phyloP scores from a whole-genome alignment of 495 filamentous ascomycete species.

The Penicillium dipodomyicola region DNA sequence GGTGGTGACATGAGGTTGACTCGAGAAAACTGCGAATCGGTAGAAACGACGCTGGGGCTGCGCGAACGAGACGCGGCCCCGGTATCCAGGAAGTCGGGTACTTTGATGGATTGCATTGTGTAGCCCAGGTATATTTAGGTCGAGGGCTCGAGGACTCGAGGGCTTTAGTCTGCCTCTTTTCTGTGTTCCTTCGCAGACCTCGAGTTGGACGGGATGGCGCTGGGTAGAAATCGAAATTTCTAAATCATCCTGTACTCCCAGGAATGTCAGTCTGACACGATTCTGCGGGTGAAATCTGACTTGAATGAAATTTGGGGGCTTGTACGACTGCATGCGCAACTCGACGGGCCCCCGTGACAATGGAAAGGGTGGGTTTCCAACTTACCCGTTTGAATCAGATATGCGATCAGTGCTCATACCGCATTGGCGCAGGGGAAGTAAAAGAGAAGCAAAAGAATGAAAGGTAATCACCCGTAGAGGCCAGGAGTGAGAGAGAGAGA shows the following conservation, averaged over 20 bases:
- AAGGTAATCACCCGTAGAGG: conserved; percentile 2
- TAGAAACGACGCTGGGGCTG: conserved; percentile 44
- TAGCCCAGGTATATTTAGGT: conserved; percentile 7
- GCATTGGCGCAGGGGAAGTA: conserved; percentile 6
- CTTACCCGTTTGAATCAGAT: conserved; percentile 20
- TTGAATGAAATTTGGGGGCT: conserved; percentile 16
- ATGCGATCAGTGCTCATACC: conserved; percentile 8
- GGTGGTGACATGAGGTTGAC: conserved; percentile 56
- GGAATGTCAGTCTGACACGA: conserved; percentile 21
- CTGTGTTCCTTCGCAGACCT: conserved; percentile 12
- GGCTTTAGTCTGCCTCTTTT: conserved; percentile 6
- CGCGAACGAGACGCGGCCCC: conserved; percentile 40
- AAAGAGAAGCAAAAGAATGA: conserved; percentile 6
- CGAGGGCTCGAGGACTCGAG: conserved; percentile 3
- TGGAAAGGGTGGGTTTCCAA: conserved; percentile 16
- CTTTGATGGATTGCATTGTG: conserved; percentile 38
- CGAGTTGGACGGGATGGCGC: conserved; percentile 20
- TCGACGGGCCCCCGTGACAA: conserved; percentile 4
- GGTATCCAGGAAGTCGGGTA: conserved; percentile 36
- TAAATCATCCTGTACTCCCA: conserved; percentile 34
- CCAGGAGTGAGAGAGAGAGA: conserved; percentile 10
- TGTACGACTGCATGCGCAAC: conserved; percentile 14
- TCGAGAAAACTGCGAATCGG: conserved; percentile 42
- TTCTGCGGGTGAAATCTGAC: conserved; percentile 17
- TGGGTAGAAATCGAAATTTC: conserved; percentile 29